Percentiles rank a stretch among this genome's conserved stretches.
Evolutionary conservation across 768 basidiomycete species (phyloP).

Genomic region (Jaapia argillacea): DNA sequence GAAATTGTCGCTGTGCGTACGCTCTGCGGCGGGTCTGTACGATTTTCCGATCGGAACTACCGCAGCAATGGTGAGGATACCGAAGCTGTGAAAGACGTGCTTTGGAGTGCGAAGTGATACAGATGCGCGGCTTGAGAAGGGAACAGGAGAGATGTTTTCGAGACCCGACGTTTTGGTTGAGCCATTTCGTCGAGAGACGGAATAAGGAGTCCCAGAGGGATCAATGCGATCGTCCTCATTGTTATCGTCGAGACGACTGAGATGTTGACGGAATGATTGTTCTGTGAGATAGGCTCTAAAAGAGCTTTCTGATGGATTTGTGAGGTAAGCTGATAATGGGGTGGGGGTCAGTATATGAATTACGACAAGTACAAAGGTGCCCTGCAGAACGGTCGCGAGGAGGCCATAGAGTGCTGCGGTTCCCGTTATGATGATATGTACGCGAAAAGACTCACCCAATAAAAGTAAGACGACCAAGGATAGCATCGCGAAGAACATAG

Average conservation of each 20-base stretch:
- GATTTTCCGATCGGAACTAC: constrained; percentile 47
- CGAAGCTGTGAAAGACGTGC: constrained; percentile 80
- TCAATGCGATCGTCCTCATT: constrained; percentile 41
- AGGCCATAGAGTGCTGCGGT: background rate
- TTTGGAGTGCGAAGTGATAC: constrained; percentile 89
- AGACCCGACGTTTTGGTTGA: constrained; percentile 9
- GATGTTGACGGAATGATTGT: constrained; percentile 90
- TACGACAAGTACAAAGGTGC: constrained; percentile 1
- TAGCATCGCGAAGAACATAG: constrained; percentile 60
- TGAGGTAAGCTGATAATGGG: constrained; percentile 68
- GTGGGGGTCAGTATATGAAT: constrained; percentile 2
- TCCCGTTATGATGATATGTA: constrained; percentile 2
- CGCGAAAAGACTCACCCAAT: constrained; percentile 39
- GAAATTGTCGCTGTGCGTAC: constrained; percentile 17
- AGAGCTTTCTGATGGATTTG: constrained; percentile 89
- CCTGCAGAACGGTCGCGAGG: too few species aligned
- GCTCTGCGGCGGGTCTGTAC: constrained; percentile 5
- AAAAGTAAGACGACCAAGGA: constrained; percentile 60
- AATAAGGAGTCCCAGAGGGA: constrained; percentile 17
- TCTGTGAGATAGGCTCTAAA: constrained; percentile 96
- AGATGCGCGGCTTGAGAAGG: constrained; percentile 89
- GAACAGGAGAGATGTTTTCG: constrained; percentile 38
- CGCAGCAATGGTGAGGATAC: constrained; percentile 79
- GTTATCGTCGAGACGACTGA: constrained; percentile 72
- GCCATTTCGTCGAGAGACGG: constrained; percentile 10